These are phyloP conservation scores for Cadophora sp. DNA, from an alignment of 2,329 filamentous ascomycete genomes.

Conservation along the genomic window DNA sequence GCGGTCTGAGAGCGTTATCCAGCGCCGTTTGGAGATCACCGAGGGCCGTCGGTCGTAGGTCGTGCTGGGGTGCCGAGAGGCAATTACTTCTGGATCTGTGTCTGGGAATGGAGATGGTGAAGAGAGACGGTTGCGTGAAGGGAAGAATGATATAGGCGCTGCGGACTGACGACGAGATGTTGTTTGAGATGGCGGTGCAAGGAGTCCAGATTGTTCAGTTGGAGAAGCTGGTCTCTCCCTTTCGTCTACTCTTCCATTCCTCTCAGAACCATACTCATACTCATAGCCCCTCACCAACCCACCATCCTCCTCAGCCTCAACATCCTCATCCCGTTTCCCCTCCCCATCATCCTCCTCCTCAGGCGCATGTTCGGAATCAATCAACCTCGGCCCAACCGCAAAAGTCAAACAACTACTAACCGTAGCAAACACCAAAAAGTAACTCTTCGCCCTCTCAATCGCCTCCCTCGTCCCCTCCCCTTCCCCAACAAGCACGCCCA, in stretches of 20 bases:
- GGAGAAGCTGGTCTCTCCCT: constrained; percentile 45
- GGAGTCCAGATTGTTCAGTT: constrained; percentile 52
- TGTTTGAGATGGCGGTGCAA: constrained; percentile 44
- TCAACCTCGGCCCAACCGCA: constrained; percentile 64
- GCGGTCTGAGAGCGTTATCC: no score
- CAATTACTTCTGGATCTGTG: no score
- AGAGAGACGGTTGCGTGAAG: constrained; percentile 31
- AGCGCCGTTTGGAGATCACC: no score
- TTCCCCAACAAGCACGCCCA: no score
- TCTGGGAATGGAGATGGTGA: constrained; percentile 7
- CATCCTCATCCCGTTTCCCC: constrained; percentile 35
- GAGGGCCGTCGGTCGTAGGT: no score
- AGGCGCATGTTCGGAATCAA: constrained; percentile 54
- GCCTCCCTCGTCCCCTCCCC: no score
- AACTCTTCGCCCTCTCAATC: no score
- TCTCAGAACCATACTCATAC: constrained; percentile 19
- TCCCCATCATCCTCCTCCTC: constrained; percentile 40
- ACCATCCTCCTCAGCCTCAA: constrained; percentile 40
- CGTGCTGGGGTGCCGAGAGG: no score
- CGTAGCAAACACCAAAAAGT: constrained; percentile 59
- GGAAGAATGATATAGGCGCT: constrained; percentile 44
- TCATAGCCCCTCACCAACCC: constrained; percentile 8
- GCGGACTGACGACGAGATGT: constrained; percentile 20
- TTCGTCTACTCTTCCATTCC: constrained; percentile 37
- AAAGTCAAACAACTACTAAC: constrained; percentile 69